Evolutionary conservation across 1,139 yeast genomes (phyloP), one percentile per base, ranked within the genome.

Genomic region (Schwanniomyces etchellsii): DNA sequence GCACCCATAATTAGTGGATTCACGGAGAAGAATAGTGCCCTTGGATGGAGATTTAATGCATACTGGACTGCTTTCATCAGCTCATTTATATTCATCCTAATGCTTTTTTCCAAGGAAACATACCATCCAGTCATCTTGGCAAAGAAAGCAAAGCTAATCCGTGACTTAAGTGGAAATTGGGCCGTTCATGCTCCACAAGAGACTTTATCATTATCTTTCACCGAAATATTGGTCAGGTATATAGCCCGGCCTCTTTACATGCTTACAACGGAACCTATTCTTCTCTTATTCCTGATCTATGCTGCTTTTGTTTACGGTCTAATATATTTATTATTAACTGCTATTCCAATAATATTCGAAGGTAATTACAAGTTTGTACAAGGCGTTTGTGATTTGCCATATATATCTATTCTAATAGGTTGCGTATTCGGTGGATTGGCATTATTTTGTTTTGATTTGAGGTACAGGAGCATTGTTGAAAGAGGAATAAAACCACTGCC

Each of bases 141-240:
- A 16, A 41, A 55, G 12, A 78, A 77, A 52, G 86, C 86, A 2
- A 66, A 63, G 36, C 50, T 45, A 26, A 64, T 79, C 44, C 72
- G 81, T 45, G 59, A 70, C 44, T 42, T 63, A 43, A 58, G 63
- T 6, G 60, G 60, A 1, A 74, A 70, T 52, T 82, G 91, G 91
- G 83, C 84, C 25, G 77, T 82, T 32, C 78, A 77, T 45, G 89
- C 93, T 14, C 78, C 88, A 5, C 88, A 80, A 48, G 93, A 83
- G 45, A 80, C 75, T 41, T 70, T 77, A 34, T 68, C 71, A 34
- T 57, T 82, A 24, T 63, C 76, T 12, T 30, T 81, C 29, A 64
- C 63, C 43, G 86, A 79, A 42, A 74, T 84, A 37, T 69, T 64
- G 14, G 74, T 78, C 40, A 80, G 77, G 46, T 81, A 78, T 42